Evolutionary conservation across 2,329 filamentous ascomycete genomes (phyloP), one percentile per base, ranked within the genome.

Genomic region (Curvularia hawaiiensis): DNA sequence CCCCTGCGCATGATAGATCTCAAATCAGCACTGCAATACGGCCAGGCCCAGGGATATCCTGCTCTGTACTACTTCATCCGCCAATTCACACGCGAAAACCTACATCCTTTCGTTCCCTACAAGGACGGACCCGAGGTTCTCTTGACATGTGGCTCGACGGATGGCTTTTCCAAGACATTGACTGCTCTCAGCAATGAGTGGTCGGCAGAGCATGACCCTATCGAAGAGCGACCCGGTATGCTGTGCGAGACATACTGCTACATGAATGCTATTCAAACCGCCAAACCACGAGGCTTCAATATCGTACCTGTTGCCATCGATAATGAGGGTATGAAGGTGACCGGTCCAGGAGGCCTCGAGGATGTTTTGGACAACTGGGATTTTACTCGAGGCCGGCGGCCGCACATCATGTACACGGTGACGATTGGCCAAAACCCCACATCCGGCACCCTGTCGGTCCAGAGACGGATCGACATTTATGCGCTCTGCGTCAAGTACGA

Each of bases 341-440:
- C 83, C 22, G 92, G 92, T 0, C 82, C 85, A 6, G 90, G 90
- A 28, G 89, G 91, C 1, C 78, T 97, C 60, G 82, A 87, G 58
- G 89, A 96, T 66, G 86, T 97, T 1, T 79, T 97, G 30, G 84
- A 87, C 52, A 92, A 90, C 66, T 97, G 93, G 93, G 90, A 97
- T 74, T 80, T 82, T 46, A 80, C 80, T 40, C 88, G 83, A 67
- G 93, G 93, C 1, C 88, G 86, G 70, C 83, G 90, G 56, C 93
- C 93, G 40, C 90, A 94, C 75, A 74, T 97, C 63, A 83, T 97
- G 80, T 97, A 97, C 74, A 96, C 91, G 2, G 90, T 97, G 63
- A 93, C 88, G n/a, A 89, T 92, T 78, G 93, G 92, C 28, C 92
- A 97, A 70, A 97, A 97, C 73, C 93, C 92, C 2, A 96, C 92